These are phyloP conservation scores for Arxiozyma heterogenica DNA, from an alignment of 1,139 yeast species.

Conservation along the genomic window DNA sequence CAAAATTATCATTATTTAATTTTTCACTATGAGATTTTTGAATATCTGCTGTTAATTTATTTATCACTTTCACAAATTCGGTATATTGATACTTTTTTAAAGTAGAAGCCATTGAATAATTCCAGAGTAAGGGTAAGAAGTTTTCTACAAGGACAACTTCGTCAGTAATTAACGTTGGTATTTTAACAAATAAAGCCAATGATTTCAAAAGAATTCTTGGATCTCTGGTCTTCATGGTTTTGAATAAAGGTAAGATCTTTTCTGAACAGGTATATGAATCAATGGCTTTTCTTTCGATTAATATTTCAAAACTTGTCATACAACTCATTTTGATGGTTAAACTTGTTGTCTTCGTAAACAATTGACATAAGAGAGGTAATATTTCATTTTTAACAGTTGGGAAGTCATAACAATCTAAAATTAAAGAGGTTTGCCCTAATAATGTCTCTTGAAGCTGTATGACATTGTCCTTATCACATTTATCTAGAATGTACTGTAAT, in stretches of 20 bases:
- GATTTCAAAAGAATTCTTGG: conserved; percentile 53
- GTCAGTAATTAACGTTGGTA: conserved; percentile 36
- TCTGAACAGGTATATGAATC: conserved; percentile 70
- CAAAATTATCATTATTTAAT: conserved; percentile 19
- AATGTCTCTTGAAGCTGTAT: conserved; percentile 49
- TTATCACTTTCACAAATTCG: conserved; percentile 32
- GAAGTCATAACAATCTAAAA: conserved; percentile 51
- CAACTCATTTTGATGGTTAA: conserved; percentile 67
- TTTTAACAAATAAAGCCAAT: conserved; percentile 42
- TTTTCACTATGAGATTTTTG: conserved; percentile 31
- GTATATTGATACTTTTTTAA: conserved; percentile 36
- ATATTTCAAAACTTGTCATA: conserved; percentile 50
- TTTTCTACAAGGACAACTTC: conserved; percentile 35
- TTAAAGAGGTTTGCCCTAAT: conserved; percentile 38
- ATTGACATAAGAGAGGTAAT: conserved; percentile 60
- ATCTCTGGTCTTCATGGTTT: conserved; percentile 69
- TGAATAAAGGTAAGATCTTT: conserved; percentile 66
- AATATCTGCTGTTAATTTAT: conserved; percentile 32
- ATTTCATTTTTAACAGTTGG: conserved; percentile 64
- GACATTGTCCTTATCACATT: conserved; percentile 15
- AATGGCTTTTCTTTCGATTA: conserved; percentile 51
- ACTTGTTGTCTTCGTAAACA: conserved; percentile 77
- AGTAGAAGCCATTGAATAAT: conserved; percentile 40
- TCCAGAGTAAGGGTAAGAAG: conserved; percentile 43
- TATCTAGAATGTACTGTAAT: conserved; percentile 20